These are phyloP conservation scores for Aristolochia californica DNA, from an alignment of 164 flowering plant species.

Conservation along the genomic window DNA sequence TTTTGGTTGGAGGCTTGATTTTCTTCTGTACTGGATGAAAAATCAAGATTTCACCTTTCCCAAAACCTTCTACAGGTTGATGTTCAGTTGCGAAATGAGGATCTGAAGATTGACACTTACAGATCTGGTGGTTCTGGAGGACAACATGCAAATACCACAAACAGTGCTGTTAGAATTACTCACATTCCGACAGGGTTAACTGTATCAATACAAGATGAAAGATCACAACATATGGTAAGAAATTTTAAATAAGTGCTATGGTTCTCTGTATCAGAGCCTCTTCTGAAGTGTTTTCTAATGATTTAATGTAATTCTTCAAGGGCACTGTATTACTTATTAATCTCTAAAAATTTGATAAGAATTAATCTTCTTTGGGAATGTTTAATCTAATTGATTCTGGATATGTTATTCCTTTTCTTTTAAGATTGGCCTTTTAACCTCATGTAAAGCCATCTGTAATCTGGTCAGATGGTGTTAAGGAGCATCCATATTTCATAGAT, in stretches of 20 bases:
- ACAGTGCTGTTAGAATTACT: conserved; percentile 93
- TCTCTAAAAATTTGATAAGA: too few relatives aligned
- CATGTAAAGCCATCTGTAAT: too few relatives aligned
- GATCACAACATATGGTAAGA: conserved; percentile 82
- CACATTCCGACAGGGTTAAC: conserved; percentile 73
- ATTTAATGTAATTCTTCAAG: too few relatives aligned
- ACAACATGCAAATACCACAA: conserved; percentile 96
- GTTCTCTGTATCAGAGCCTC: background rate
- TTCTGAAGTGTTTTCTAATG: too few relatives aligned
- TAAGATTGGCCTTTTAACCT: too few relatives aligned
- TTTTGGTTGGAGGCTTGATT: background rate
- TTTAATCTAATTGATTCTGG: too few relatives aligned
- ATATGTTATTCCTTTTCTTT: too few relatives aligned
- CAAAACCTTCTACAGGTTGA: conserved; percentile 48
- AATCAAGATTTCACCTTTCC: too few relatives aligned
- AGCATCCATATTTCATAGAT: too few relatives aligned
- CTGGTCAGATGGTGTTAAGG: too few relatives aligned
- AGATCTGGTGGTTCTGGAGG: conserved; percentile 99
- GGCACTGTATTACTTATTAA: too few relatives aligned
- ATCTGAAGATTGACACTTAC: conserved; percentile 80
- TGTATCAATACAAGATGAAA: conserved; percentile 85
- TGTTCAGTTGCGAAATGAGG: conserved; percentile 83
- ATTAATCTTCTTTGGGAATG: too few relatives aligned
- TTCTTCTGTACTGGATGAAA: background rate
- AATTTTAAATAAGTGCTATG: background rate